Evolutionary conservation across 2,329 filamentous ascomycete genomes (phyloP), one percentile per base, ranked within the genome.

Genomic region (Pseudogymnoascus sp.): DNA sequence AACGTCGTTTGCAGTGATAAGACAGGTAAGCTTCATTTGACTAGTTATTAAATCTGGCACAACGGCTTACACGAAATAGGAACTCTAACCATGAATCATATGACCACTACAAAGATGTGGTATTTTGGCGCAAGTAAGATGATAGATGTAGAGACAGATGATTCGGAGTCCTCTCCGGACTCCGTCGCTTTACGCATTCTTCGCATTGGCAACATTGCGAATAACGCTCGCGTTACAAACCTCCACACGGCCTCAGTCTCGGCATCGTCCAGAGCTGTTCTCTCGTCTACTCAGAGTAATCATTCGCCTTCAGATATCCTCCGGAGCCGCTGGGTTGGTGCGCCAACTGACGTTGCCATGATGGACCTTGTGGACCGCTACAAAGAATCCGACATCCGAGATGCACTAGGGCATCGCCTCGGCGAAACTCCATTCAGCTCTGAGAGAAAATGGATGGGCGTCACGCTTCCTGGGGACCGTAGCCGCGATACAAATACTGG

Each of bases 1-100:
- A 99, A 97, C 70, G 92, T 99, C n/a, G 91, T 99, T 5, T 99
- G 95, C 78, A 97, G 92, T 68, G 94, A 99, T 79, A 99, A 99
- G 78, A 99, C 94, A 45, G 91, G 85, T 85, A 76, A 68, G 73
- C 64, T 60, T 13, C 59, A 12, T 52, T 45, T 58, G 10, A 25
- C 27, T 31, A 42, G 13, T 45, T 13, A 45, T 33, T 55, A 36
- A 29, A 55, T 40, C 5, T 15, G 60, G 18, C 18, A 31, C 31
- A 66, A 60, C 55, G 60, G n/a, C 65, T 74, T 65, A 71, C 58
- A 29, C 8, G 42, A 15, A 15, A 10, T 58, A 87, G 87, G 93
- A 33, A 99, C 94, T 1, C 78, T 99, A 64, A 99, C 94, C 0
- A 92, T 92, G 72, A 99, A 97, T 72, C 94, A 99, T 72, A 97